These are phyloP conservation scores for Candida sphagnicola DNA, from an alignment of 805 yeast genomes.

Conservation along the genomic window DNA sequence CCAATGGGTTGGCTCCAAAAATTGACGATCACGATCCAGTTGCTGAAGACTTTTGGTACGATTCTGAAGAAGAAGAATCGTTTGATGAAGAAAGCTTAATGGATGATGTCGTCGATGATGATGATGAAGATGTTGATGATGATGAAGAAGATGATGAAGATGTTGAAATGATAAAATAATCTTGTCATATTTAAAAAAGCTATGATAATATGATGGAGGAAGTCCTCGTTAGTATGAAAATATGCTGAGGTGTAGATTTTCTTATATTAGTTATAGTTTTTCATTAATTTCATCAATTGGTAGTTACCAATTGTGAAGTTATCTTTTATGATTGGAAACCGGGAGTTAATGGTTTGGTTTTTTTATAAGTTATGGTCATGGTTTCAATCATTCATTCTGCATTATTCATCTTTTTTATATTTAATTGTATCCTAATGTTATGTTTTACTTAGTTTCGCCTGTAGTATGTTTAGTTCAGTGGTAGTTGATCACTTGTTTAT, in stretches of 20 bases:
- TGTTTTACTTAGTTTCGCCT: not conserved
- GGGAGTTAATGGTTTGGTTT: constrained; percentile 5
- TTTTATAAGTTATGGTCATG: constrained; percentile 4
- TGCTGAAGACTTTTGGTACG: constrained; percentile 85
- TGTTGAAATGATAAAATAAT: constrained; percentile 20
- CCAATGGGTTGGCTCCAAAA: constrained; percentile 25
- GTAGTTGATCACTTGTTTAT: no score
- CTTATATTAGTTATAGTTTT: not conserved
- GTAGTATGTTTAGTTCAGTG: not conserved
- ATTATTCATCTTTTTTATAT: constrained; percentile 2
- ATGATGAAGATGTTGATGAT: constrained; percentile 55
- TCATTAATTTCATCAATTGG: not conserved
- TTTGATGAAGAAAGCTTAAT: constrained; percentile 45
- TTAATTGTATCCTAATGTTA: not conserved
- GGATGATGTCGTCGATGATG: constrained; percentile 41
- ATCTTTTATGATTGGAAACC: not conserved
- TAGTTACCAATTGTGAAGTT: not conserved
- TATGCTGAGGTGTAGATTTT: no score
- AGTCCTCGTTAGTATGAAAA: no score
- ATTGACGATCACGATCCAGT: constrained; percentile 55
- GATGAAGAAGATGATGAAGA: constrained; percentile 55
- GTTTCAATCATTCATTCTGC: constrained; percentile 2
- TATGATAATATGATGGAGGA: no score
- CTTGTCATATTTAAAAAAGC: not conserved
- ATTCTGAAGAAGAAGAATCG: constrained; percentile 44